Base-by-base conservation (phyloP, 1,139 yeast genomes). In the Suhomyces atakaporum region DNA sequence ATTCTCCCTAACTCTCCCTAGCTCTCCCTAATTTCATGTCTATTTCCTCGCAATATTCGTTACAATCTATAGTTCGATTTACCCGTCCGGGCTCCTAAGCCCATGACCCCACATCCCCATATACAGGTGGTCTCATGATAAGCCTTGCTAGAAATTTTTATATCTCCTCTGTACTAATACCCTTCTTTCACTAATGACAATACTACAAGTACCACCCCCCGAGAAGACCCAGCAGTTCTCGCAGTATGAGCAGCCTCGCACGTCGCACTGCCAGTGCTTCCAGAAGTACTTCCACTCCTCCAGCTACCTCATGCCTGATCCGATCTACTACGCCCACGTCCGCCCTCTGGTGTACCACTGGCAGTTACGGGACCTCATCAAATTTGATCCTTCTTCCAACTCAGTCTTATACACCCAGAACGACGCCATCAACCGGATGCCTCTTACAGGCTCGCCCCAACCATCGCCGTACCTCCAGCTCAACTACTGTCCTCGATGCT, bases 301-400 rank as follows among this genome's bases (percentile, higher is more conserved):
- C 42, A 60, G 60, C 33, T 65, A 61, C 44, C 56, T 71, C 32
- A 58, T 54, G 26, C 69, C 75, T 4, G 56, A 60, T 36, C 75
- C 75, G 7, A 44, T 41, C 12, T 70, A 69, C 44, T 53, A 68
- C 14, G 49, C 69, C 14, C 54, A 54, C 29, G 54, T 67, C 7
- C 53, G 54, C 15, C 39, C 48, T 8, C 55, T 57, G 13, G 67
- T 61, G 28, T 79, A 81, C 44, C 97, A 89, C 64, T 89, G 96
- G 96, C 97, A 89, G 57, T 66, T 89, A 27, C 70, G 95, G 32
- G 95, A 89, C 53, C 70, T 89, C 51, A 66, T 88, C 16, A 79
- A 83, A 48, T 62, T 59, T 24, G 68, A 68, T 39, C 48, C 52
- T 22, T 27, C 43, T 3, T 45, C 51, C 7, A 65, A 69, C 21